Evolutionary conservation across 768 basidiomycete species (phyloP).

Genomic region (Tricholoma furcatifolium): DNA sequence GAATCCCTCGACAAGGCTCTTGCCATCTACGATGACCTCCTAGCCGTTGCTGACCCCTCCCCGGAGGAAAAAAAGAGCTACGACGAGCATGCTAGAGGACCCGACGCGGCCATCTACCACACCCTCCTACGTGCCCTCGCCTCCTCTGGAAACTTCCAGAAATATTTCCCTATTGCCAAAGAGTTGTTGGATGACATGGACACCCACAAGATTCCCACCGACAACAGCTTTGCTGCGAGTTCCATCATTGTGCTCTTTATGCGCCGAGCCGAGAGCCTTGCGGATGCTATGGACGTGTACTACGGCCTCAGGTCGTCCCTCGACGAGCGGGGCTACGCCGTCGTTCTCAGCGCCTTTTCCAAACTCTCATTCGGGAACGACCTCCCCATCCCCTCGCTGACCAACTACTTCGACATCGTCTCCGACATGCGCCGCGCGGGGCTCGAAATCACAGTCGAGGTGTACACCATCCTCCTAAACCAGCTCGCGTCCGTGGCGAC

Average conservation of each 20-base stretch:
- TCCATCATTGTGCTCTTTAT: constrained; percentile 66
- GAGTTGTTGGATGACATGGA: constrained; percentile 69
- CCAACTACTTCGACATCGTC: constrained; percentile 73
- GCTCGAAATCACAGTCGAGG: constrained; percentile 49
- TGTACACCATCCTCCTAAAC: constrained; percentile 68
- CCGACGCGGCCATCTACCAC: constrained; percentile 54
- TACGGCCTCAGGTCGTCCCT: constrained; percentile 39
- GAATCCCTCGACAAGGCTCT: constrained; percentile 53
- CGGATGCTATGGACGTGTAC: constrained; percentile 68
- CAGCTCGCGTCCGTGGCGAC: constrained; percentile 49
- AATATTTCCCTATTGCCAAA: constrained; percentile 47
- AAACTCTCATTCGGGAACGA: constrained; percentile 50
- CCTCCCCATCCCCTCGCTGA: constrained; percentile 39
- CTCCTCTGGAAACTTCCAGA: constrained; percentile 40
- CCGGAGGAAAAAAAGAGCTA: constrained; percentile 14
- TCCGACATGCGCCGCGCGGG: constrained; percentile 76
- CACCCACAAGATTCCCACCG: constrained; percentile 40
- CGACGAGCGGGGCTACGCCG: constrained; percentile 57
- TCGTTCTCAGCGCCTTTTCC: constrained; percentile 65
- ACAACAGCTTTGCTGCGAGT: constrained; percentile 43
- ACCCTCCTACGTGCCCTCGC: constrained; percentile 49
- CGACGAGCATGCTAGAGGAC: constrained; percentile 38
- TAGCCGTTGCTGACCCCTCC: constrained; percentile 27
- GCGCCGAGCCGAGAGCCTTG: constrained; percentile 50
- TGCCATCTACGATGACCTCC: constrained; percentile 48